Evolutionary conservation across 2,329 filamentous ascomycete species (phyloP).

Genomic region (Penicillium sp.): DNA sequence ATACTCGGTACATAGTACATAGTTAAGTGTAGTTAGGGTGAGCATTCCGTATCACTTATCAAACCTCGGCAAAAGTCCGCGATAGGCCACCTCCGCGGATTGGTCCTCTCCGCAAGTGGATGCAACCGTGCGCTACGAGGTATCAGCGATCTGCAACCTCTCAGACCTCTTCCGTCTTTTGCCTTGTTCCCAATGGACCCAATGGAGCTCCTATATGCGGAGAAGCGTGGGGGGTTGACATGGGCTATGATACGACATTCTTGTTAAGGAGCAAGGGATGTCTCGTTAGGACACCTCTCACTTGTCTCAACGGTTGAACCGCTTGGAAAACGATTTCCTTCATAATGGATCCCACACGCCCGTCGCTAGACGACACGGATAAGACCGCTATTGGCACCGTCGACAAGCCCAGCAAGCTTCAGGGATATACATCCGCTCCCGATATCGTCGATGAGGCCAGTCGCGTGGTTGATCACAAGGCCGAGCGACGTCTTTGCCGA

Average conservation of each 20-base stretch:
- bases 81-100: neutral
- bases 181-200: neutral
- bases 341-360: slow-evolving; percentile 4
- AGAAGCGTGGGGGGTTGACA: slow-evolving; percentile 23
- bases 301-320: neutral
- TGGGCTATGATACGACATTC: slow-evolving; percentile 18
- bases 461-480: slow-evolving; percentile 41
- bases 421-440: slow-evolving; percentile 16
- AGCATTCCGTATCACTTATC: neutral
- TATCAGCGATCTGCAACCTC: slow-evolving; percentile 10
- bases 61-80: neutral
- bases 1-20: too few relatives aligned
- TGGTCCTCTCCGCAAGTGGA: slow-evolving; percentile 1
- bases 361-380: slow-evolving; percentile 14
- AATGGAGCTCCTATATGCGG: slow-evolving; percentile 11
- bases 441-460: slow-evolving; percentile 27
- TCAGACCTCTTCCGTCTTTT: neutral
- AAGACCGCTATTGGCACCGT: slow-evolving; percentile 14
- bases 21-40: too few relatives aligned
- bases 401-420: slow-evolving; percentile 18
- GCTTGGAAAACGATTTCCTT: too few relatives aligned
- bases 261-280: slow-evolving; percentile 17
- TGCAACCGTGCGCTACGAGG: slow-evolving; percentile 13
- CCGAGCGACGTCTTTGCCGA: slow-evolving; percentile 48
- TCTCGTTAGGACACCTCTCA: slow-evolving; percentile 3